Conservation (phyloP, 257 asterid genomes). For the Solanum habrochaites region DNA sequence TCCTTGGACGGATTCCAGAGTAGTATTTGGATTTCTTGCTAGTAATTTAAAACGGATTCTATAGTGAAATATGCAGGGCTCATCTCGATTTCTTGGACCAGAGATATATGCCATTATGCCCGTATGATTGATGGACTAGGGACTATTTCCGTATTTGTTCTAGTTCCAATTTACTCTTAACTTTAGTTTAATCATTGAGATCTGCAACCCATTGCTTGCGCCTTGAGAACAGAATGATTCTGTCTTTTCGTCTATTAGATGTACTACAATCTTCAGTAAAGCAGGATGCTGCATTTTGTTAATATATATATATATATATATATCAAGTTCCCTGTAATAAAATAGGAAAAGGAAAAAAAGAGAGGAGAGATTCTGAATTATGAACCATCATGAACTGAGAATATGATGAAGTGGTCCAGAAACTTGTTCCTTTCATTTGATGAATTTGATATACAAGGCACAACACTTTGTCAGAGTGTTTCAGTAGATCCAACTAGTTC, state of each 20-base stretch:
- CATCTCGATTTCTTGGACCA: not conserved
- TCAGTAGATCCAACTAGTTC: not conserved
- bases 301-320: not conserved
- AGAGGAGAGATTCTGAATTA: not conserved
- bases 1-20: not conserved
- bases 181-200: not conserved
- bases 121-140: not conserved
- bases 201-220: not conserved
- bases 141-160: not conserved
- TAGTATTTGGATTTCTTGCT: not conserved
- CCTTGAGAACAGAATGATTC: not conserved
- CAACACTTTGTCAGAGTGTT: not conserved
- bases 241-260: not conserved
- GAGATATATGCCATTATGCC: not conserved
- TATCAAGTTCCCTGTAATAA: not conserved
- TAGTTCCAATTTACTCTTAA: not conserved
- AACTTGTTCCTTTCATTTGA: not conserved
- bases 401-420: not conserved
- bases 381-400: not conserved
- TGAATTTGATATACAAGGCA: not conserved
- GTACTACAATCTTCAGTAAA: not conserved
- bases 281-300: not conserved
- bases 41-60: not conserved
- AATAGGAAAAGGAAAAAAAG: not conserved
- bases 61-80: not conserved